Conservation (phyloP, 257 asterid species). For the Paulownia fortunei region DNA sequence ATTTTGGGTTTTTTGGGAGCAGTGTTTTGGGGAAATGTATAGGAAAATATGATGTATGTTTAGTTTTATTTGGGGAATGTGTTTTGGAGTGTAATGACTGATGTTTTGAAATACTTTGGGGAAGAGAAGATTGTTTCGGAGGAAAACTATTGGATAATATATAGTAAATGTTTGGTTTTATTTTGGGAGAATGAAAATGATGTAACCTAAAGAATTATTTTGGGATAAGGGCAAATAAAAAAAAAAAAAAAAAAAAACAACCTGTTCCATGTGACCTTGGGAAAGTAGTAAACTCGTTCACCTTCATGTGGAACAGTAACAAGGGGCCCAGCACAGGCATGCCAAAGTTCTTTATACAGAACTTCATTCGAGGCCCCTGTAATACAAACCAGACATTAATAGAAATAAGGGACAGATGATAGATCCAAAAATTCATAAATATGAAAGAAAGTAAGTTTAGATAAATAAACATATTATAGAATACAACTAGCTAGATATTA, state of each 20-base stretch:
- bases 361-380: constrained; percentile 71
- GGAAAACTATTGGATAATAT: too few species aligned
- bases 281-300: constrained; percentile 89
- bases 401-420: background rate
- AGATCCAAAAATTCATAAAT: background rate
- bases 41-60: too few species aligned
- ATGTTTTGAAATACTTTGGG: too few species aligned
- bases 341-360: constrained; percentile 88
- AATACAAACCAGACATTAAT: constrained; percentile 28
- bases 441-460: background rate
- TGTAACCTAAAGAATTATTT: too few species aligned
- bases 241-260: constrained; percentile 14
- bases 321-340: constrained; percentile 99
- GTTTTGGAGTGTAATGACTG: too few species aligned
- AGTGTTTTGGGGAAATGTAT: too few species aligned
- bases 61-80: too few species aligned
- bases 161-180: too few species aligned
- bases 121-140: too few species aligned
- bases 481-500: background rate
- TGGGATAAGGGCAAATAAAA: background rate
- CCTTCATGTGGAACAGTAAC: constrained; percentile 87
- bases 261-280: constrained; percentile 99
- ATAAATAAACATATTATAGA: background rate
- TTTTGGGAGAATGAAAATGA: background rate
- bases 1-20: too few species aligned